Conservation (phyloP, 2,329 filamentous ascomycete species). For the Xylaria polymorpha region DNA sequence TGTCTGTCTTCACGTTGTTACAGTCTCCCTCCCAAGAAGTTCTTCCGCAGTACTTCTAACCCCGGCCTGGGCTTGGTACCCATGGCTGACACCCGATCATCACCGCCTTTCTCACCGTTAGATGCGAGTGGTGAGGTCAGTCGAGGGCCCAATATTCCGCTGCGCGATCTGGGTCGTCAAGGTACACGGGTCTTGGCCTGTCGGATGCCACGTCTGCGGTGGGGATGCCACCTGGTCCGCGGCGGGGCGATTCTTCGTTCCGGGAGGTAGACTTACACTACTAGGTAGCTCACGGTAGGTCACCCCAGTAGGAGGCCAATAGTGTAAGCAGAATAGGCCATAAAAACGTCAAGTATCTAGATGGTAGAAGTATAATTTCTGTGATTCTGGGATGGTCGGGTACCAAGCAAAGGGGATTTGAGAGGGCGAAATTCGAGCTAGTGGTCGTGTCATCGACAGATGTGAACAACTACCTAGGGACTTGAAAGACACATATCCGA, state of each 20-base stretch:
- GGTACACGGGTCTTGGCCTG: background rate
- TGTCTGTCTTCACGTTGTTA: slow-evolving; percentile 2
- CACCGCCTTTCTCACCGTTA: background rate
- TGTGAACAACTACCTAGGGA: too few species aligned
- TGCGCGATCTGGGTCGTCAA: background rate
- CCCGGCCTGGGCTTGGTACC: background rate
- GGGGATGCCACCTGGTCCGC: slow-evolving; percentile 14
- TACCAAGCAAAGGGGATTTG: background rate
- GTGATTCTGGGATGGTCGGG: background rate
- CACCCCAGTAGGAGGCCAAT: background rate
- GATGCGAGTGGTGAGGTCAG: background rate
- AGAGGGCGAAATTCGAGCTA: background rate
- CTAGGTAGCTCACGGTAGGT: slow-evolving; percentile 7
- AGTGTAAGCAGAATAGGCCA: background rate
- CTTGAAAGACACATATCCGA: too few species aligned
- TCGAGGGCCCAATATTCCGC: background rate
- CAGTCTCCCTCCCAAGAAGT: slow-evolving; percentile 3
- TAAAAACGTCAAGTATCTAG: slow-evolving; percentile 7
- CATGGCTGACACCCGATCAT: background rate
- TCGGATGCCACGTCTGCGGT: slow-evolving; percentile 11
- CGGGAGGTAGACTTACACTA: slow-evolving; percentile 4
- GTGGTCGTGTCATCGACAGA: too few species aligned
- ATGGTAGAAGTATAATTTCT: slow-evolving; percentile 5
- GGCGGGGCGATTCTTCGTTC: slow-evolving; percentile 16
- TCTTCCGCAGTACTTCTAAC: background rate